phyloP scores from a whole-genome alignment of 2,329 filamentous ascomycete species.

The Didymella pinodella region DNA sequence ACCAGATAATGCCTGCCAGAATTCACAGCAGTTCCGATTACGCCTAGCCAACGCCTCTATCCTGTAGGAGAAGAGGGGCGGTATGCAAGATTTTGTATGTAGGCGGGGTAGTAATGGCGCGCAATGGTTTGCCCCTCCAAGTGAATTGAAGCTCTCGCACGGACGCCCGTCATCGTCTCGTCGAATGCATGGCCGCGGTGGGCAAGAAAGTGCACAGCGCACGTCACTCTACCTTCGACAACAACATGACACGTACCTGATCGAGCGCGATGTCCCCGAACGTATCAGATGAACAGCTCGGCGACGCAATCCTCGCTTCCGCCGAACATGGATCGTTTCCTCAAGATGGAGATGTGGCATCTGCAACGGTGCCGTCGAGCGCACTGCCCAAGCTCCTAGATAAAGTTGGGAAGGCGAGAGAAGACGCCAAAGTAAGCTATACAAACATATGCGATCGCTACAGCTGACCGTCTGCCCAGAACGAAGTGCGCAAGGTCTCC shows the following conservation, averaged over 20 bases:
- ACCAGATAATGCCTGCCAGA: constrained; percentile 7
- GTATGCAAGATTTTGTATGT: constrained; percentile 1
- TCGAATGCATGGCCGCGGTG: constrained; percentile 18
- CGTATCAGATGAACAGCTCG: constrained; percentile 53
- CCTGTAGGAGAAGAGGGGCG: neutral
- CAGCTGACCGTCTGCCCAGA: constrained; percentile 52
- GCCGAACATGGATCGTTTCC: constrained; percentile 65
- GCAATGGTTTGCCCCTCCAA: constrained; percentile 15
- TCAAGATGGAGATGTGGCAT: constrained; percentile 63
- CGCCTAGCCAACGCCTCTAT: constrained; percentile 9
- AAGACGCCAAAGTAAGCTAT: constrained; percentile 60
- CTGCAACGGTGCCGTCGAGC: constrained; percentile 59
- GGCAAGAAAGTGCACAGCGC: constrained; percentile 11
- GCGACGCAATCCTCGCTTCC: constrained; percentile 70
- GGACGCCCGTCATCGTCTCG: constrained; percentile 23
- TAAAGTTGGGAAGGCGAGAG: constrained; percentile 60
- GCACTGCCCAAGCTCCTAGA: constrained; percentile 60
- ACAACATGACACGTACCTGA: constrained; percentile 29
- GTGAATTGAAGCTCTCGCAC: constrained; percentile 16
- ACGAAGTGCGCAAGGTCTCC: constrained; percentile 78
- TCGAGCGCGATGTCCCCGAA: constrained; percentile 39
- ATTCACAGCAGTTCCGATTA: neutral
- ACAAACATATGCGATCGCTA: neutral
- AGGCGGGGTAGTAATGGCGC: constrained; percentile 16
- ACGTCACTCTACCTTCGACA: constrained; percentile 4